Percentiles rank a stretch among this genome's conserved stretches.
phyloP scores from a whole-genome alignment of 1,284 basidiomycete genomes.

The Apiotrichum sp. region DNA sequence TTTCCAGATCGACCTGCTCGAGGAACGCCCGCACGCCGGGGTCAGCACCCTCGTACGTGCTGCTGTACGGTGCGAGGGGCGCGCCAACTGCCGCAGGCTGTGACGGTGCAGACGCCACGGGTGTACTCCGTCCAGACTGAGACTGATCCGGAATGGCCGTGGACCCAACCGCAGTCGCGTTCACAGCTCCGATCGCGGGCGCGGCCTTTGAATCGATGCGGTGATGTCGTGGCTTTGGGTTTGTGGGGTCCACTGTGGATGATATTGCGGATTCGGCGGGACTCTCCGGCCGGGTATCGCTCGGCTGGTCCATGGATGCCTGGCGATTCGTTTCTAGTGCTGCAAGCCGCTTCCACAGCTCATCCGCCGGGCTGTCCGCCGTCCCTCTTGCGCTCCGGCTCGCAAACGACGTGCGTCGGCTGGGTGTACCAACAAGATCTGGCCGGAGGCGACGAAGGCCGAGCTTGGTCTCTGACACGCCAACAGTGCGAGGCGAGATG shows the following conservation, averaged over 20 bases:
- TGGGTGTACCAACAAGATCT: constrained; percentile 20
- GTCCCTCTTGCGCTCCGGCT: constrained; percentile 29
- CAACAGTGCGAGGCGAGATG: constrained; percentile 54
- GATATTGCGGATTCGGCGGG: constrained; percentile 38
- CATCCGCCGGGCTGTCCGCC: constrained; percentile 36
- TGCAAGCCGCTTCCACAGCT: constrained; percentile 36
- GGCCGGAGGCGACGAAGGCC: constrained; percentile 35
- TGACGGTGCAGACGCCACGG: constrained; percentile 11
- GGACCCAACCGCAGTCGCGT: constrained; percentile 63
- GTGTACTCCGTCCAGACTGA: constrained; percentile 40
- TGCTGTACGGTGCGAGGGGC: constrained; percentile 32
- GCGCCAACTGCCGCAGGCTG: constrained; percentile 12
- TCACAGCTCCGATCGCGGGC: constrained; percentile 72
- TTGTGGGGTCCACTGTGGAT: constrained; percentile 28
- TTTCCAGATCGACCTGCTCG: constrained; percentile 83
- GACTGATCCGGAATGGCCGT: constrained; percentile 32
- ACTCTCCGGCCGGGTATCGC: constrained; percentile 4
- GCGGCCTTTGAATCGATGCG: constrained; percentile 65
- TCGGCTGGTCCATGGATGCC: background rate
- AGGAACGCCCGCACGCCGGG: constrained; percentile 75
- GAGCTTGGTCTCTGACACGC: constrained; percentile 31
- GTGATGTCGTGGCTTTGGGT: constrained; percentile 14
- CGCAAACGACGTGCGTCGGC: constrained; percentile 38
- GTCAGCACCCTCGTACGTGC: constrained; percentile 67
- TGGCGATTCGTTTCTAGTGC: constrained; percentile 27